Percentiles rank a stretch among this genome's conserved stretches.
Conservation (phyloP, 257 asterid genomes). For the Voacanga thouarsii region DNA sequence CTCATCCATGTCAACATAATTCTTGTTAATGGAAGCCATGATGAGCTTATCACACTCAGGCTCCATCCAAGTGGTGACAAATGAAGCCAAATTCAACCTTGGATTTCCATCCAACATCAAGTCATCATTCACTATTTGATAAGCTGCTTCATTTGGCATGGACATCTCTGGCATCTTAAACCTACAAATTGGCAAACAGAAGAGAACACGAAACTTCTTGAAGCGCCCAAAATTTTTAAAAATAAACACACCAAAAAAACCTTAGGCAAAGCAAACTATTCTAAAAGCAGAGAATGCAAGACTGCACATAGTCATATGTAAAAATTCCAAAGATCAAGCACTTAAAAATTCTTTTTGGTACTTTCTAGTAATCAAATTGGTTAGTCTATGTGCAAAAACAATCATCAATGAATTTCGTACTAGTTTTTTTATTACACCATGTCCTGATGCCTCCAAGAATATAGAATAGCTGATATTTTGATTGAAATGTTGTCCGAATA, state of each 20-base stretch:
- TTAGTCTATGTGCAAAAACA: too few species aligned
- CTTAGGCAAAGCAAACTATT: not conserved
- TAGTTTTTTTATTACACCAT: too few species aligned
- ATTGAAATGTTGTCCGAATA: not conserved
- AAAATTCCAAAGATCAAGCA: too few species aligned
- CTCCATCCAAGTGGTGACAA: conserved; percentile 86
- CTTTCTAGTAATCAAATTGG: too few species aligned
- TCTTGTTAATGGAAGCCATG: conserved; percentile 58
- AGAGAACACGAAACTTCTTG: not conserved
- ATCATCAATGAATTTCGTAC: too few species aligned
- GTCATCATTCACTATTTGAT: conserved; percentile 66
- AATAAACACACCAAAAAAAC: not conserved
- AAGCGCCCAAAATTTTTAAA: not conserved
- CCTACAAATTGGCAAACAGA: conserved; percentile 14
- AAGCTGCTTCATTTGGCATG: conserved; percentile 80
- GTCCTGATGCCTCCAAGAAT: too few species aligned
- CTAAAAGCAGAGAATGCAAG: too few species aligned
- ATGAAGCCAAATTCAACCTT: conserved; percentile 69
- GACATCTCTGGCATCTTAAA: conserved; percentile 45
- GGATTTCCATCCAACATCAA: conserved; percentile 80
- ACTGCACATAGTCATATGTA: too few species aligned
- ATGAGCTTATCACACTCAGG: conserved; percentile 71
- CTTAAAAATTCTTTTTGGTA: too few species aligned
- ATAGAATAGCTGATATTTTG: too few species aligned
- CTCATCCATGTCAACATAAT: conserved; percentile 77